Base-by-base conservation (phyloP, 2,329 filamentous ascomycete species). In the Botrytis deweyae region DNA sequence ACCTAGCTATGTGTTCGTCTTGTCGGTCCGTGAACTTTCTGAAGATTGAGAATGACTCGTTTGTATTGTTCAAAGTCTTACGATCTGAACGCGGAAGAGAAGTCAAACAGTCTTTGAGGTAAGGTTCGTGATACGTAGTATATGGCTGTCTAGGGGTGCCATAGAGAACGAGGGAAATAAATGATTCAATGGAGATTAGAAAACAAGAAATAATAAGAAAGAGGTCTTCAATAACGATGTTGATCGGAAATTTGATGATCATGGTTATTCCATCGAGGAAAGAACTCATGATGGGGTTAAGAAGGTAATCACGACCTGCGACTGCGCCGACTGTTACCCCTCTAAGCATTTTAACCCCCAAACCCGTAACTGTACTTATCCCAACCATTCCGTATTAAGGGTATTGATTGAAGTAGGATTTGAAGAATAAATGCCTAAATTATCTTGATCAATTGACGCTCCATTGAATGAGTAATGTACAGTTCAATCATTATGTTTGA, bases 61-160 rank as follows among this genome's bases (percentile, higher is more conserved):
- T 46, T 25, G 38, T 67, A 72, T 44, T 38, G 29, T 68, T 46
- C 52, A 6, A 40, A 59, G 49, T 72, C 46, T 38, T 46, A 61
- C 63, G 33, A 72, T 59, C 33, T 68, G 49, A 46, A 22, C n/a
- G 49, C 38, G 61, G 36, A 62, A 33, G 46, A 42, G 44, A 44
- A 68, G 20, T 58, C 29, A 46, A 61, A 33, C 22, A 40, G 64
- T 68, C 16, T 68, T 59, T 72, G 70, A 72, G 55, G 42, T n/a
- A 55, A 42, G 38, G 25, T 68, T 59, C 58, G 71, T 72, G 33
- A 38, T n/a, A 49, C 40, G 63, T 72, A 8, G 63, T 72, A 61
- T 52, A 68, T 72, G 40, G 33, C 49, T 49, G 42, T 44, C 40
- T 72, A 72, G 52, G 63, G 22, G 33, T 68, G 62, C 63, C 46